phyloP scores from a whole-genome alignment of 495 filamentous ascomycete species.

The Neurospora sp. region DNA sequence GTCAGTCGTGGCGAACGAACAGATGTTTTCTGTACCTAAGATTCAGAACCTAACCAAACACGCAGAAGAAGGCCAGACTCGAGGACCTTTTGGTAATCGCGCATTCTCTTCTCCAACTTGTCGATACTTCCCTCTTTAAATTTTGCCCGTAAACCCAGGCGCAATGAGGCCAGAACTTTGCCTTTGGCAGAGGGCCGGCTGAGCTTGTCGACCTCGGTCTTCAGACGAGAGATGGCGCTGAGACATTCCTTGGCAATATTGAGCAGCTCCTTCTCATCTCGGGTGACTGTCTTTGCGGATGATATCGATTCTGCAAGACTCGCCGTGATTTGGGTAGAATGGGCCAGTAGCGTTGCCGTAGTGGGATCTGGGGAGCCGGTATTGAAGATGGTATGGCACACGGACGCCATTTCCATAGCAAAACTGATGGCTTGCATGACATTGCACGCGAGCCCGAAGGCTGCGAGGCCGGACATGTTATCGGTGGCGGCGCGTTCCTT shows the following conservation, averaged over 20 bases:
- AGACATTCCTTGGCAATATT: background rate
- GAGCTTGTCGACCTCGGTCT: background rate
- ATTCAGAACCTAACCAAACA: constrained; percentile 2
- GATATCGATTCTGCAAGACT: constrained; percentile 3
- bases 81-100: background rate
- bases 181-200: background rate
- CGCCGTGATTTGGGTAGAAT: background rate
- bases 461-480: constrained; percentile 16
- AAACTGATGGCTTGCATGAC: constrained; percentile 21
- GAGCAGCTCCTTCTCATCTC: constrained; percentile 1
- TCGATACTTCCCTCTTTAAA: background rate
- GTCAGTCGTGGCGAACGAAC: background rate
- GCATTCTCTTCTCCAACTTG: constrained; percentile 1
- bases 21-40: background rate
- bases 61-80: constrained; percentile 2
- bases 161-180: background rate
- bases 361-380: constrained; percentile 7
- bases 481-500: background rate
- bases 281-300: background rate
- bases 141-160: background rate
- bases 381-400: constrained; percentile 1
- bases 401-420: constrained; percentile 2
- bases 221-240: background rate
- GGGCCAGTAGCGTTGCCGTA: background rate
- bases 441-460: constrained; percentile 21